These are phyloP conservation scores for Plantago rigida DNA, from an alignment of 305 asterid species.

Conservation along the genomic window DNA sequence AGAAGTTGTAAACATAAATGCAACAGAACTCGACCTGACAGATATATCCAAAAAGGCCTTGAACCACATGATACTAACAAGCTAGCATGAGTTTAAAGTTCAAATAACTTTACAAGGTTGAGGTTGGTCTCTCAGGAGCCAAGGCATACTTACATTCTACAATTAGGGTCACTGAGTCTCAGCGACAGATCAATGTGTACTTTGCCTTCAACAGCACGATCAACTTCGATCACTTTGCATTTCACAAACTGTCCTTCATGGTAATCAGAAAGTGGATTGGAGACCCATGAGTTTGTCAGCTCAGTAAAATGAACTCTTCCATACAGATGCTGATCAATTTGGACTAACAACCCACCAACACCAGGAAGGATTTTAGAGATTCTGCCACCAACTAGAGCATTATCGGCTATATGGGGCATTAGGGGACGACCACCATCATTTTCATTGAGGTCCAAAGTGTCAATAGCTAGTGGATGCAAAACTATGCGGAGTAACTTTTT, in stretches of 20 bases:
- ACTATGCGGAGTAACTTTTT: conserved; percentile 67
- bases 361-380: conserved; percentile 79
- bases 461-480: conserved; percentile 34
- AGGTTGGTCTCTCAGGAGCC: not conserved
- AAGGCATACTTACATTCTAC: conserved; percentile 40
- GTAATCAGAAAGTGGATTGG: conserved; percentile 70
- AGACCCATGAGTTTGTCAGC: conserved; percentile 48
- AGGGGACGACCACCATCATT: conserved; percentile 29
- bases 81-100: too few relatives aligned
- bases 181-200: conserved; percentile 74
- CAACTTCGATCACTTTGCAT: conserved; percentile 65
- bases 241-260: conserved; percentile 72
- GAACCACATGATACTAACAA: too few relatives aligned
- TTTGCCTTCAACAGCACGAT: conserved; percentile 40
- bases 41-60: too few relatives aligned
- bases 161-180: conserved; percentile 32
- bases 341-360: conserved; percentile 75
- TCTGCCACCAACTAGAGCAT: conserved; percentile 67
- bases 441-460: conserved; percentile 26
- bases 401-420: conserved; percentile 48
- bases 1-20: too few relatives aligned
- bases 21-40: too few relatives aligned
- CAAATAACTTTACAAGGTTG: too few relatives aligned
- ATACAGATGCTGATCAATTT: conserved; percentile 53
- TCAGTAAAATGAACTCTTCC: conserved; percentile 95